Evolutionary conservation across 2,329 filamentous ascomycete species (phyloP).

Genomic region (Phaeomoniella chlamydospora): DNA sequence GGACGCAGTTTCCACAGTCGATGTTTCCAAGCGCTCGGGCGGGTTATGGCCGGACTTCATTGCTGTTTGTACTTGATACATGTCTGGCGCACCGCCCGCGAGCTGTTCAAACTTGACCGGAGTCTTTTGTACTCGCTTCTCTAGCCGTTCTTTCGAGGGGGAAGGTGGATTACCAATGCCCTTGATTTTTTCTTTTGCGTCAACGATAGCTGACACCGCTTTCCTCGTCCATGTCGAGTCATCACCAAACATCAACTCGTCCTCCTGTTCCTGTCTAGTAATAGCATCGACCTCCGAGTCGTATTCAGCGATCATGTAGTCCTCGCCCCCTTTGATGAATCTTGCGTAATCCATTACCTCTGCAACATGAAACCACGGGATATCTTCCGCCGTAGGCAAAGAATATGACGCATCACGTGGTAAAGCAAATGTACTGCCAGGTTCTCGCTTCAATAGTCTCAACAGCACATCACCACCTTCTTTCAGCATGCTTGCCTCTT

Average conservation of each 20-base stretch:
- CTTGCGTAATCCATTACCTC: constrained; percentile 90
- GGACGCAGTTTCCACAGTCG: constrained; percentile 1
- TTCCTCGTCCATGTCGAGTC: constrained; percentile 86
- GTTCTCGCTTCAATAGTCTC: constrained; percentile 66
- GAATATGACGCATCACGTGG: constrained; percentile 68
- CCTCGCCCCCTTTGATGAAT: constrained; percentile 84
- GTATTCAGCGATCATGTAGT: constrained; percentile 74
- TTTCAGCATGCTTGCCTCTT: constrained; percentile 65
- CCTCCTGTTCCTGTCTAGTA: constrained; percentile 64
- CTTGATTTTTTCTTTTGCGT: constrained; percentile 60
- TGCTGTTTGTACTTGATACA: constrained; percentile 36
- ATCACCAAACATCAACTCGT: constrained; percentile 82
- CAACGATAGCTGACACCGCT: constrained; percentile 59
- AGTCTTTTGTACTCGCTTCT: constrained; percentile 31
- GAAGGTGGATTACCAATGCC: constrained; percentile 53
- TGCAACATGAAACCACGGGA: constrained; percentile 90
- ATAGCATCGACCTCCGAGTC: constrained; percentile 66
- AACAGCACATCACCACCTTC: constrained; percentile 84
- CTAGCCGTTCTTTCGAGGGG: constrained; percentile 31
- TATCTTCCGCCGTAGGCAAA: constrained; percentile 54
- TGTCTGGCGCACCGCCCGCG: constrained; percentile 31
- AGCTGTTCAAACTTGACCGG: constrained; percentile 34
- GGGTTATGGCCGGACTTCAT: constrained; percentile 27
- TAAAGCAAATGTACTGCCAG: constrained; percentile 72
- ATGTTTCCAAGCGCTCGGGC: constrained; percentile 11